Conservation (phyloP, 352 stramenopile species). For the Pythium guiyangense region DNA sequence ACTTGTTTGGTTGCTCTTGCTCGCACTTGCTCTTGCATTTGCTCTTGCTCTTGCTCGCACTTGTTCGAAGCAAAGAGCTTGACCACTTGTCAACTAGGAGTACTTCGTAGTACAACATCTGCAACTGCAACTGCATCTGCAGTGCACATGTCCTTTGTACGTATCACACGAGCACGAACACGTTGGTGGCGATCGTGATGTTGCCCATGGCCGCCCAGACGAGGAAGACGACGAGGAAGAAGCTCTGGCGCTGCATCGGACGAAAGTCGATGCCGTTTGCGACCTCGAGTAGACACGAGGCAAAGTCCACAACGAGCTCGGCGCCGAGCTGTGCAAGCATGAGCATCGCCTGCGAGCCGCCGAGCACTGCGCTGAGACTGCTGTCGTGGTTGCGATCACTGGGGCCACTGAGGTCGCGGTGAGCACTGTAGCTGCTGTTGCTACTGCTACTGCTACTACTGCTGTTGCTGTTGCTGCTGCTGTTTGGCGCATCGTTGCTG, state of each 20-base stretch:
- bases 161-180: neutral
- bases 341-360: conserved; percentile 6
- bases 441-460: neutral
- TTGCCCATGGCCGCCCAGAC: conserved; percentile 10
- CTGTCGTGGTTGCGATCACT: neutral
- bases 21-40: too few species aligned
- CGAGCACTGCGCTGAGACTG: conserved; percentile 1
- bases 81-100: too few species aligned
- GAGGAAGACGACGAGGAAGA: conserved; percentile 14
- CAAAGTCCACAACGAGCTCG: conserved; percentile 17
- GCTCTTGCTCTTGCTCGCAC: too few species aligned
- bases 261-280: too few species aligned
- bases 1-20: too few species aligned
- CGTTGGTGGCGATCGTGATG: conserved; percentile 3
- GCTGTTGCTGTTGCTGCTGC: conserved; percentile 3
- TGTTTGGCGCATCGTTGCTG: neutral
- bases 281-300: conserved; percentile 19
- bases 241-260: conserved; percentile 11
- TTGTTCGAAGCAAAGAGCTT: too few species aligned
- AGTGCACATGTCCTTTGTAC: too few species aligned
- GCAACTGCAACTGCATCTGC: too few species aligned
- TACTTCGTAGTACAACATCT: too few species aligned
- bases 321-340: conserved; percentile 15
- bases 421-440: neutral
- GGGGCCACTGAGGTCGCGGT: neutral